Evolutionary conservation across 2,329 filamentous ascomycete genomes (phyloP).

Genomic region (Arthrobotrys iridis): DNA sequence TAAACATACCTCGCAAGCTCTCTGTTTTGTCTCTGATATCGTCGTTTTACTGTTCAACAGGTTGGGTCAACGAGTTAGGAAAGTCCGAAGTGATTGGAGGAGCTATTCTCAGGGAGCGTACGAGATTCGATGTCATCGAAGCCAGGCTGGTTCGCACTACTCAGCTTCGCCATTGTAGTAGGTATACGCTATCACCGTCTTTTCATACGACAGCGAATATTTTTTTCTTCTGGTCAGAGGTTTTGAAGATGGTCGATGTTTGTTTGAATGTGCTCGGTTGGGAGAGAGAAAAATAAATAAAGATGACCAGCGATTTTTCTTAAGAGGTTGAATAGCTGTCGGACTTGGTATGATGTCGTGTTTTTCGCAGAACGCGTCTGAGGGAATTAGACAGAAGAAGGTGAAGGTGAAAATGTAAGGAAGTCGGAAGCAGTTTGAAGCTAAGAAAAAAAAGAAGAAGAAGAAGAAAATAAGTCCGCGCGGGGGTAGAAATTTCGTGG

Average conservation of each 20-base stretch:
- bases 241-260: not conserved
- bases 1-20: conserved; percentile 63
- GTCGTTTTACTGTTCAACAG: conserved; percentile 74
- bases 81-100: not conserved
- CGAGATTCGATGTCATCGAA: conserved; percentile 38
- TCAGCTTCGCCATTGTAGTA: conserved; percentile 46
- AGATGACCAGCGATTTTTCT: too few relatives aligned
- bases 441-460: not conserved
- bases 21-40: conserved; percentile 83
- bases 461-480: not conserved
- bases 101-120: not conserved
- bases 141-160: conserved; percentile 33
- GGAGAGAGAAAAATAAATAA: too few relatives aligned
- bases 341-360: not conserved
- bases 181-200: not conserved
- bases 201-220: conserved; percentile 27
- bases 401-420: not conserved
- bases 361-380: not conserved
- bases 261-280: not conserved
- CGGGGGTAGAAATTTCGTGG: too few relatives aligned
- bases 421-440: not conserved
- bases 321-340: not conserved
- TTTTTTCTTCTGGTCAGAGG: not conserved
- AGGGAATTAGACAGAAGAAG: not conserved
- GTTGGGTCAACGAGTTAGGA: not conserved